Evolutionary conservation across 768 basidiomycete species (phyloP).

Genomic region (Trametes cubensis): DNA sequence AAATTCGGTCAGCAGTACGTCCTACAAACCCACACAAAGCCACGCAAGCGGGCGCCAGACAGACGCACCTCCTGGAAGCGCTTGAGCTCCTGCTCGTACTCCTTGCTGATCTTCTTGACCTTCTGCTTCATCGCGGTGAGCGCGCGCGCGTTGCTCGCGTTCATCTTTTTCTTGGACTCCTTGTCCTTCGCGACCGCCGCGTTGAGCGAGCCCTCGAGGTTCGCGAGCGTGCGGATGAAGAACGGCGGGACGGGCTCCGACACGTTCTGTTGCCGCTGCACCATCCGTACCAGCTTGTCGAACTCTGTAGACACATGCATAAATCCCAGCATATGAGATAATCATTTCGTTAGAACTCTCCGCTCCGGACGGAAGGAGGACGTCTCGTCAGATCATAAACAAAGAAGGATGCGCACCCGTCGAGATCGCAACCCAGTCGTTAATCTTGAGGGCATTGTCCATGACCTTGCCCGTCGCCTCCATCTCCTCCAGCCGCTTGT

Average conservation of each 20-base stretch:
- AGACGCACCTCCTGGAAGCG: constrained; percentile 73
- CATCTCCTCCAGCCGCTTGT: constrained; percentile 93
- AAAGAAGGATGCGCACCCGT: constrained; percentile 57
- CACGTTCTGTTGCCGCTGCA: constrained; percentile 82
- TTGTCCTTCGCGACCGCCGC: constrained; percentile 82
- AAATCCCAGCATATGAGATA: too few relatives aligned
- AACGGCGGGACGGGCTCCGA: constrained; percentile 87
- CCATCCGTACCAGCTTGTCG: constrained; percentile 91
- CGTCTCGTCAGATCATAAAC: not conserved
- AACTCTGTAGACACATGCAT: constrained; percentile 65
- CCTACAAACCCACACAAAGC: not conserved
- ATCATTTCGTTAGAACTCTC: not conserved
- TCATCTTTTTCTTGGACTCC: constrained; percentile 95
- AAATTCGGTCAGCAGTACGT: not conserved
- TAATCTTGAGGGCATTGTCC: constrained; percentile 94
- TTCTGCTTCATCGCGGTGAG: constrained; percentile 99
- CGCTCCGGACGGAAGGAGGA: not conserved
- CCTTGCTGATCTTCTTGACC: constrained; percentile 87
- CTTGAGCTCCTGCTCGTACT: constrained; percentile 80
- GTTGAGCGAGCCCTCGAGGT: constrained; percentile 77
- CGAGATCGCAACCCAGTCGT: constrained; percentile 93
- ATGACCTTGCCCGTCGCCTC: constrained; percentile 88
- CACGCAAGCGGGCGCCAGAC: not conserved
- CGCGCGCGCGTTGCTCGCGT: constrained; percentile 89
- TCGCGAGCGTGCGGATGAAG: constrained; percentile 73